A percentile compares a stretch with the other conserved stretches of the same genome.
Evolutionary conservation across 495 filamentous ascomycete genomes (phyloP).

Genomic region (Aspergillus taichungensis): DNA sequence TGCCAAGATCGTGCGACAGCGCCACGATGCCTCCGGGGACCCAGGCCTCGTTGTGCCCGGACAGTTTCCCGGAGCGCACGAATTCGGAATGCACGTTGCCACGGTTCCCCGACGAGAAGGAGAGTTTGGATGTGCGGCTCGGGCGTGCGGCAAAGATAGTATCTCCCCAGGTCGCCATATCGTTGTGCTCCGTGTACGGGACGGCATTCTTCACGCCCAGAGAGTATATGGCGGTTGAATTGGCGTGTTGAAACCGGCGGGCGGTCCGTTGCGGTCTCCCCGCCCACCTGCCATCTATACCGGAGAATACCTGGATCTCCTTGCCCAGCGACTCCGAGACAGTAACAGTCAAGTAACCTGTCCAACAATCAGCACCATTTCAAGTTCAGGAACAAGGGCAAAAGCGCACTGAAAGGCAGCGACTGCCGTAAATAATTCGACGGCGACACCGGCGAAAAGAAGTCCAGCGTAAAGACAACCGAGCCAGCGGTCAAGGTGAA

Average conservation of each 20-base stretch:
- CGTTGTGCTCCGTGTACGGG: slow-evolving; percentile 31
- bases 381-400: neutral
- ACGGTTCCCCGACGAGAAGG: slow-evolving; percentile 17
- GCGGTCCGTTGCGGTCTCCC: slow-evolving; percentile 24
- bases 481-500: slow-evolving; percentile 35
- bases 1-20: slow-evolving; percentile 36
- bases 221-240: slow-evolving; percentile 18
- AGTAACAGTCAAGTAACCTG: slow-evolving; percentile 59
- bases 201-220: slow-evolving; percentile 28
- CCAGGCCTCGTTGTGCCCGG: slow-evolving; percentile 15
- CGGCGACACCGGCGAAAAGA: slow-evolving; percentile 81
- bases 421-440: slow-evolving; percentile 75
- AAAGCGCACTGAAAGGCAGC: slow-evolving; percentile 55
- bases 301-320: slow-evolving; percentile 37
- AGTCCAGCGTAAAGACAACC: slow-evolving; percentile 41
- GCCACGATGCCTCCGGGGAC: slow-evolving; percentile 23
- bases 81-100: slow-evolving; percentile 18
- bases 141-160: slow-evolving; percentile 23
- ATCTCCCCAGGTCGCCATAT: slow-evolving; percentile 39
- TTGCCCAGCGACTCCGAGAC: slow-evolving; percentile 27
- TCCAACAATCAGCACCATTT: neutral
- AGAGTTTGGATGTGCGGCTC: slow-evolving; percentile 19
- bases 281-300: slow-evolving; percentile 44
- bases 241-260: slow-evolving; percentile 17
- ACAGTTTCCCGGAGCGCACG: slow-evolving; percentile 14